Evolutionary conservation across 768 basidiomycete species (phyloP), one percentile per base, ranked within the genome.

Genomic region (Pilatotrama ljubarskyi): DNA sequence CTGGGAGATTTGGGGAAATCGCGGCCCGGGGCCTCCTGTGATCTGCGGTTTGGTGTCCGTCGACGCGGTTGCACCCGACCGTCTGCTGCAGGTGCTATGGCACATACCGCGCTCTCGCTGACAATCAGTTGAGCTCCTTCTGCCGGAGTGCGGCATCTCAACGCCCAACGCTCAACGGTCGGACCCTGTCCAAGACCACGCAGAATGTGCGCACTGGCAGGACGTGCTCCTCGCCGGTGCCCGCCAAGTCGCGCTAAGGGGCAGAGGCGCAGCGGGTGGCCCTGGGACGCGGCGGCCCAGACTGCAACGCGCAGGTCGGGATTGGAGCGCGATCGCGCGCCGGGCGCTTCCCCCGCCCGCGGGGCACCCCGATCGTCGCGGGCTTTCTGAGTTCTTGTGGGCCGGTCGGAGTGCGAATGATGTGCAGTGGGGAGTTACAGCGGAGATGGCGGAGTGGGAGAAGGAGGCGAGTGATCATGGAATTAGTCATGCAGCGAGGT

Each of bases 281-380:
- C n/a, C n/a, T n/a, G 46, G 46, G n/a, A n/a, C n/a, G n/a, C 46
- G 46, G 46, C 18, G 37, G 26, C 2, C 46, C 11, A 40, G 55
- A 20, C 55, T 48, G 46, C 32, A 48, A 56, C 17, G 46, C 46
- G 55, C 36, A 46, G 18, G 55, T 56, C 55, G 55, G 46, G 55
- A 48, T 56, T 56, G 55, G 55, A 40, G 55, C 44, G 55, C 55
- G 55, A 47, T 48, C 55, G 55, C 24, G 54, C 54, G n/a, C n/a
- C 5, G 13, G 36, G 15, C 24, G 20, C 36, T 10, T 15, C 46
- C 26, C 38, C 13, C 6, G 4, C 38, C n/a, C 14, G 38, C 14
- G 38, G 38, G 9, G 46, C 46, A 15, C 42, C 42, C 22, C 55
- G 38, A 40, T 36, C 36, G n/a, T 48, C 55, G 55, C 55, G 55